phyloP scores from a whole-genome alignment of 1,284 basidiomycete genomes.

The Cystobasidium sp. region DNA sequence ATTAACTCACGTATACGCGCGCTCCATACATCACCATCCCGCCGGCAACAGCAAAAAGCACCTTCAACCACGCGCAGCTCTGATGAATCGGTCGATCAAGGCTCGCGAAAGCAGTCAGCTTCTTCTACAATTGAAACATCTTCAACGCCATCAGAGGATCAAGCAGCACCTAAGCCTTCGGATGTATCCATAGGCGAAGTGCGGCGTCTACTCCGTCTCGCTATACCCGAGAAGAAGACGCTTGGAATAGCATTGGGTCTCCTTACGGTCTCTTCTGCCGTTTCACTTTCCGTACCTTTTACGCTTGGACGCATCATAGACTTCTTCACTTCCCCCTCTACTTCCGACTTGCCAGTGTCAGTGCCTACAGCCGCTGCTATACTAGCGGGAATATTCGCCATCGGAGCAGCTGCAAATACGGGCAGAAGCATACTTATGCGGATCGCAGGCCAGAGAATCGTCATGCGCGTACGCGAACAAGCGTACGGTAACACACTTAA shows the following conservation, averaged over 20 bases:
- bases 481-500: slow-evolving; percentile 68
- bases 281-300: slow-evolving; percentile 88
- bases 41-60: neutral
- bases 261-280: slow-evolving; percentile 60
- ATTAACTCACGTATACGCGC: neutral
- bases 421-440: slow-evolving; percentile 87
- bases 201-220: slow-evolving; percentile 61
- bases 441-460: slow-evolving; percentile 84
- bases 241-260: slow-evolving; percentile 71
- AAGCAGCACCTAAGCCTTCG: slow-evolving; percentile 16
- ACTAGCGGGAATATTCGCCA: slow-evolving; percentile 78
- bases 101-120: slow-evolving; percentile 1
- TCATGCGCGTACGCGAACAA: slow-evolving; percentile 80
- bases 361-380: slow-evolving; percentile 77
- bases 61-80: neutral
- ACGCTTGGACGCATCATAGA: slow-evolving; percentile 90
- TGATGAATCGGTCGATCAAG: slow-evolving; percentile 4
- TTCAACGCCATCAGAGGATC: slow-evolving; percentile 10
- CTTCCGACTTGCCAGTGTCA: slow-evolving; percentile 62
- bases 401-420: slow-evolving; percentile 86
- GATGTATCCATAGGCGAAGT: slow-evolving; percentile 47
- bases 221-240: slow-evolving; percentile 75
- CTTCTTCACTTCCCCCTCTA: slow-evolving; percentile 62
- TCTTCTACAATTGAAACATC: slow-evolving; percentile 10
- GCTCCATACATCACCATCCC: slow-evolving; percentile 1